Evolutionary conservation across 345 rosid species (phyloP), one percentile per base, ranked within the genome.

Genomic region (Eucalyptus sp.): DNA sequence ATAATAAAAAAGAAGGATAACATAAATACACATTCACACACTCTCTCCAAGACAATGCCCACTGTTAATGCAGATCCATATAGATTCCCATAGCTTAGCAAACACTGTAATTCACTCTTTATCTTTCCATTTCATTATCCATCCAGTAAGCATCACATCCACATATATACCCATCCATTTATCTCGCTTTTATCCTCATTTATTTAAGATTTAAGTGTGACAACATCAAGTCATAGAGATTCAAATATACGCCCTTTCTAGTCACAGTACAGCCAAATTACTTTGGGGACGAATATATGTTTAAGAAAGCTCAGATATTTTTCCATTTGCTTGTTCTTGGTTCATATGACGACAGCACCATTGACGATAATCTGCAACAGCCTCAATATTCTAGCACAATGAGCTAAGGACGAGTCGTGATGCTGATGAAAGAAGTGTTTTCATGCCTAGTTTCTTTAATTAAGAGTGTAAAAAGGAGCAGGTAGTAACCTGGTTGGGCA

Each of bases 401-500:
- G 37, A 48, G 87, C 43, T 50, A 50, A 31, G 46, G 46, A 33
- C 12, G 11, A 31, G 56, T 17, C 17, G 1, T 18, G 46, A 51
- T 50, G 62, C 56, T 18, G 46, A 56, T 51, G 66, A 51, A 86
- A 50, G 87, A 50, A 31, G 64, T 18, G 4, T 22, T 50, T 31
- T 18, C 46, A 86, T n/a, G 64, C 43, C 46, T 41, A 37, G 83
- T 76, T 76, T 41, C 48, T 41, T 31, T 54, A 86, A 52, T 54
- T 37, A 87, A 31, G n/a, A n/a, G 87, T 48, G 46, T 86, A 86
- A 27, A 86, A 37, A 46, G 64, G 87, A 18, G 68, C 27, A 80
- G 13, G 41, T 29, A 85, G 88, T 58, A 68, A 97, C 99, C 99
- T 87, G 98, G 97, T 92, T 96, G 99, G 87, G 99, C 98, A 87